Evolutionary conservation across 345 rosid genomes (phyloP).

Genomic region (Raphanus sativus): DNA sequence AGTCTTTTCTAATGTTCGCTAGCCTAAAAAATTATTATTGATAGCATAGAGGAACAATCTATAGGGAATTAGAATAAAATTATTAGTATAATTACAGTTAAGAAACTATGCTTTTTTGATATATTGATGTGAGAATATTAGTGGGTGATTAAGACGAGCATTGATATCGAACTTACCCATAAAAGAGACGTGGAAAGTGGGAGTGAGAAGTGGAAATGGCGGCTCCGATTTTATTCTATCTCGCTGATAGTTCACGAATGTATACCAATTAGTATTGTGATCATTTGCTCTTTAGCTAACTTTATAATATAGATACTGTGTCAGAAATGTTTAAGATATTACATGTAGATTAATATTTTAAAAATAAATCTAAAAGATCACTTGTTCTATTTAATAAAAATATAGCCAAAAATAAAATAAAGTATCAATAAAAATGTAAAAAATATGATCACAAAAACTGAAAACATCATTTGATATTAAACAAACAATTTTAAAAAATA

Average conservation of each 20-base stretch:
- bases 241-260: neutral
- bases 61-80: constrained; percentile 12
- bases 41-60: constrained; percentile 11
- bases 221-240: neutral
- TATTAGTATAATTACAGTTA: neutral
- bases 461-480: neutral
- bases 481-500: neutral
- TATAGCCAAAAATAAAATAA: neutral
- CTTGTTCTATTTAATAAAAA: neutral
- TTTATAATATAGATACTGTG: neutral
- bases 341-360: neutral
- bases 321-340: neutral
- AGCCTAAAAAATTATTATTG: neutral
- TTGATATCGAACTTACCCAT: constrained; percentile 19
- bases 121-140: constrained; percentile 28
- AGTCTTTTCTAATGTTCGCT: neutral
- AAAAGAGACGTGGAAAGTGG: constrained; percentile 30
- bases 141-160: constrained; percentile 37
- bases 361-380: neutral
- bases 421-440: neutral
- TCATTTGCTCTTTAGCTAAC: neutral
- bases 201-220: constrained; percentile 37
- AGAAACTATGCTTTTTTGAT: constrained; percentile 16
- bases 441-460: neutral
- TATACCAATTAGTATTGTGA: neutral